These are phyloP conservation scores for Claviceps monticola DNA, from an alignment of 2,329 filamentous ascomycete species.

Conservation along the genomic window DNA sequence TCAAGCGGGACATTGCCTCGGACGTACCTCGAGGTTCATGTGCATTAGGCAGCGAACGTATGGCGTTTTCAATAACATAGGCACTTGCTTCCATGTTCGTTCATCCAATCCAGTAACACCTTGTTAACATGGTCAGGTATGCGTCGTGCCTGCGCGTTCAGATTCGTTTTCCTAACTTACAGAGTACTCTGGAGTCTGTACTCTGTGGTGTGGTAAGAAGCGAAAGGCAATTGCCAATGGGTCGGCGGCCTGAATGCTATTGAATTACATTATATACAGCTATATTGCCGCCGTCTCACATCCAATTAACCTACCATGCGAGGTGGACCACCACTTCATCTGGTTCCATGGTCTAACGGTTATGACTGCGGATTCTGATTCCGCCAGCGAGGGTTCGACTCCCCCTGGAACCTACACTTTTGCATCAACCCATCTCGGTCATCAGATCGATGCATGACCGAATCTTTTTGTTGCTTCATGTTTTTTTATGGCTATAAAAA, in stretches of 20 bases:
- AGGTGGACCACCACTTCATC: conserved; percentile 13
- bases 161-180: too few species aligned
- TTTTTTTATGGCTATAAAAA: neutral
- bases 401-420: conserved; percentile 20
- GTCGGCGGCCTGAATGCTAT: too few species aligned
- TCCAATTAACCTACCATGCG: conserved; percentile 10
- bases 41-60: neutral
- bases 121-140: too few species aligned
- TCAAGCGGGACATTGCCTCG: too few species aligned
- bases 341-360: conserved; percentile 24
- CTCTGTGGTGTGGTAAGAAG: too few species aligned
- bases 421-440: neutral
- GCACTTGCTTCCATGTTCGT: neutral
- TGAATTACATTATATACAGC: neutral
- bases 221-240: too few species aligned
- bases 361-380: conserved; percentile 24
- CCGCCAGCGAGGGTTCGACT: conserved; percentile 25
- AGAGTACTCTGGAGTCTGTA: too few species aligned
- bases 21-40: neutral
- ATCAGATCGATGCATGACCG: neutral
- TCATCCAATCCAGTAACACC: neutral
- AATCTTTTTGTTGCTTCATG: neutral
- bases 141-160: too few species aligned
- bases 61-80: neutral
- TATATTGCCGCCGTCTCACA: neutral